Base-by-base conservation (phyloP, 352 stramenopile genomes). In the Globisporangium heterothallicum region DNA sequence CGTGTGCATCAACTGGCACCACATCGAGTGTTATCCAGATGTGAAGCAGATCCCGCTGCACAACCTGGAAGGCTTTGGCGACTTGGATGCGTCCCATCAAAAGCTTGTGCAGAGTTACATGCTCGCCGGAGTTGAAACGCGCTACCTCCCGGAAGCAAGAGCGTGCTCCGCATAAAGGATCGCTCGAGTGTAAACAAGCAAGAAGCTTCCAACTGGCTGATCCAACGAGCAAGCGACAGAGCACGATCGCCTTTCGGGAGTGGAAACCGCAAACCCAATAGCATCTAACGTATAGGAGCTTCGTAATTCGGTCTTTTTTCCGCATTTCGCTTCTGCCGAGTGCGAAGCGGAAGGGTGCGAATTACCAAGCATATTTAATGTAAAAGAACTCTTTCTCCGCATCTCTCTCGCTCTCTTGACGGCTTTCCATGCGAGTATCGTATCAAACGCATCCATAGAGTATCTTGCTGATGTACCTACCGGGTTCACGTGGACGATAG, bases 1-100 rank as follows among this genome's bases (percentile, higher is more conserved):
- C 58, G 71, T 88, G 24, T 88, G 79, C 66, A 88, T 91, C 58
- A 88, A 91, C 61, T 91, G 79, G 79, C 77, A 91, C 61, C 79
- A 91, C 59, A 63, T 91, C 53, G 75, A 88, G 63, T 91, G 79
- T 66, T 91, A 87, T 59, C 69, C 73, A 53, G 61, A 70, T 36
- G 72, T 86, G 42, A 36, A 61, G 32, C 56, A 69, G 44, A 86
- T 91, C 35, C 73, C 74, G 32, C 58, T 88, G n/a, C 36, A 64
- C 25, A 79, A 72, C 47, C 66, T 91, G 29, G 79, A 91, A 54
- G 79, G 79, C 18, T 91, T 85, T 54, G 55, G 44, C n/a, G 78
- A 91, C 24, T 70, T 91, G 21, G 59, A 80, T 43, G 45, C 66
- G 12, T 29, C 66, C 42, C 67, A 86, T 45, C 75, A 86, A 54